These are phyloP conservation scores for Lipomyces anomalus DNA, from an alignment of 805 yeast species.

Conservation along the genomic window DNA sequence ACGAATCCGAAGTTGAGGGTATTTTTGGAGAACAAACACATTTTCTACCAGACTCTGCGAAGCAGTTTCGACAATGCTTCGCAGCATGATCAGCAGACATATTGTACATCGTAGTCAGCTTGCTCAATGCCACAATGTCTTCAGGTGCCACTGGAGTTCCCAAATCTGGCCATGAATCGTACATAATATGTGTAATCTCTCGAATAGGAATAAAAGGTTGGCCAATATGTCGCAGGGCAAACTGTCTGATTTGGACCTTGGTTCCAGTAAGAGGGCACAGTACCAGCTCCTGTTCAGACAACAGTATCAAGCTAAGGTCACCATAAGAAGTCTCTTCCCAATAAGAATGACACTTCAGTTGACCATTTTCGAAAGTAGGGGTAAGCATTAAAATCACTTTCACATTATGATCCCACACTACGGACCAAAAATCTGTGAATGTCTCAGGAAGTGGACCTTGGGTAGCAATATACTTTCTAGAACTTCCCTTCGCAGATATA, in stretches of 20 bases:
- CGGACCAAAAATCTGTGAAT: conserved; percentile 78
- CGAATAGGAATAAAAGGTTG: conserved; percentile 31
- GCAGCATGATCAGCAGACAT: conserved; percentile 14
- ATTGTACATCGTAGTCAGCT: conserved; percentile 41
- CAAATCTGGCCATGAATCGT: conserved; percentile 80
- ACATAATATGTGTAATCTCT: conserved; percentile 65
- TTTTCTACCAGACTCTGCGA: conserved; percentile 9
- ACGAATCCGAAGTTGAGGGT: conserved; percentile 1
- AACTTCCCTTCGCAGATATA: conserved; percentile 38
- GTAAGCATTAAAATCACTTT: conserved; percentile 74
- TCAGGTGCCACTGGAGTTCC: conserved; percentile 57
- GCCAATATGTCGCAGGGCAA: conserved; percentile 38
- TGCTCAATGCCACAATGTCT: conserved; percentile 56
- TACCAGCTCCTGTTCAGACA: conserved; percentile 24
- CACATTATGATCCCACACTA: conserved; percentile 59
- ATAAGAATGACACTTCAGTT: conserved; percentile 78
- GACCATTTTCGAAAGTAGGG: conserved; percentile 70
- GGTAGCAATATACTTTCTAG: conserved; percentile 68
- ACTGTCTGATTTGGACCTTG: conserved; percentile 37
- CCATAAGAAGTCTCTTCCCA: conserved; percentile 62
- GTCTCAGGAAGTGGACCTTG: conserved; percentile 87
- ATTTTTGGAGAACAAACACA: neutral
- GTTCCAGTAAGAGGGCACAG: conserved; percentile 20
- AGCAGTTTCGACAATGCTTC: neutral
- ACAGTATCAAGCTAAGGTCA: conserved; percentile 27